Conservation (phyloP, 176 grass and related monocot species). For the Oryza punctata region DNA sequence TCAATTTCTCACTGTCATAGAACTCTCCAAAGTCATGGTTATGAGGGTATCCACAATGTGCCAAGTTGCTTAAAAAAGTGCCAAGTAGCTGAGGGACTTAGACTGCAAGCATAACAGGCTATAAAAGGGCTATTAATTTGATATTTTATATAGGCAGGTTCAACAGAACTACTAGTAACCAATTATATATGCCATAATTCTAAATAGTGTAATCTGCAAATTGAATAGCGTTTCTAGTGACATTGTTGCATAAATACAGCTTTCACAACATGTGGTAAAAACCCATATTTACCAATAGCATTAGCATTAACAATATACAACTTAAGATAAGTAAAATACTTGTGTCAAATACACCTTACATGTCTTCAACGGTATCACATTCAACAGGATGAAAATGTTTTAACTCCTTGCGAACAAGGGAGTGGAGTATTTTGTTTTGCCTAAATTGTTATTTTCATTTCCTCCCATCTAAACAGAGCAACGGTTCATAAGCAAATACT, state of each 20-base stretch:
- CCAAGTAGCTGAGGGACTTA: background rate
- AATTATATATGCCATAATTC: background rate
- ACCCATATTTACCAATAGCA: background rate
- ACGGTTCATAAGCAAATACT: background rate
- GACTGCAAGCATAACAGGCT: background rate
- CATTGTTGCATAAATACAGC: background rate
- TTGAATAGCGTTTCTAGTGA: background rate
- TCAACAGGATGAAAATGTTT: background rate
- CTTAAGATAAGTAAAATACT: background rate
- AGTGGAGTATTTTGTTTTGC: background rate
- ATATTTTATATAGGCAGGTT: slow-evolving; percentile 3
- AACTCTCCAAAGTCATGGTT: background rate
- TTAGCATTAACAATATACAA: background rate
- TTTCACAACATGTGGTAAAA: slow-evolving; percentile 3
- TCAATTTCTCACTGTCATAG: background rate
- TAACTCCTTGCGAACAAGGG: background rate
- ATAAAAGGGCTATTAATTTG: slow-evolving; percentile 1
- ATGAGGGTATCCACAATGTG: background rate
- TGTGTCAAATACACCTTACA: background rate
- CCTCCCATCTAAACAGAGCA: background rate
- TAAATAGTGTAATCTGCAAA: background rate
- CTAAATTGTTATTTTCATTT: background rate
- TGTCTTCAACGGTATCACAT: background rate
- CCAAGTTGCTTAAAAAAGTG: background rate
- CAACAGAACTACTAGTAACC: background rate